Percentiles rank a stretch among this genome's conserved stretches.
Evolutionary conservation across 352 stramenopile genomes (phyloP).

Genomic region (Phytophthora brassicae): DNA sequence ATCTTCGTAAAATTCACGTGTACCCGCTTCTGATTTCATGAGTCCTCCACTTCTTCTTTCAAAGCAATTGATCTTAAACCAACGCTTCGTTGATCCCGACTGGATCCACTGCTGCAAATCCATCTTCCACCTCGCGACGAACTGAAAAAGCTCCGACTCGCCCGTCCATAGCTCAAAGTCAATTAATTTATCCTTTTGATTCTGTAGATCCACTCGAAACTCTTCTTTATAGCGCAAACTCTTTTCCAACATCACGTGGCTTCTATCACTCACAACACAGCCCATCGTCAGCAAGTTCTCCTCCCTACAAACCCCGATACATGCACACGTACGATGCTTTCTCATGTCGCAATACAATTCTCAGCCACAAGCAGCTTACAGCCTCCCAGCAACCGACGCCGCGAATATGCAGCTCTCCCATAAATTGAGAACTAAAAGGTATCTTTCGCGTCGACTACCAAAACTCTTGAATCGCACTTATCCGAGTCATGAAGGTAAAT

Average conservation of each 20-base stretch:
- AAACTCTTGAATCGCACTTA: slow-evolving; percentile 18
- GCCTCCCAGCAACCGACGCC: slow-evolving; percentile 12
- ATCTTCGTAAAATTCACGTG: slow-evolving; percentile 3
- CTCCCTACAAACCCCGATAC: too few relatives aligned
- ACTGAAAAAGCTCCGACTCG: slow-evolving; percentile 29
- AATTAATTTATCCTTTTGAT: neutral
- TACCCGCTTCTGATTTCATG: neutral
- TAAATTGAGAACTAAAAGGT: neutral
- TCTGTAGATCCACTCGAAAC: slow-evolving; percentile 3
- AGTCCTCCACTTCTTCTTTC: neutral
- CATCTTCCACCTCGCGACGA: slow-evolving; percentile 22
- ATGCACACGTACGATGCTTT: slow-evolving; percentile 6
- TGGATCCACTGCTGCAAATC: slow-evolving; percentile 27
- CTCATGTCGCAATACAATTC: neutral
- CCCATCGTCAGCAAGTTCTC: neutral
- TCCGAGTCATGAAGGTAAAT: too few relatives aligned
- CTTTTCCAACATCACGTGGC: slow-evolving; percentile 15
- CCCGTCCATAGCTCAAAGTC: slow-evolving; percentile 23
- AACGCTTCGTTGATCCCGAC: slow-evolving; percentile 12
- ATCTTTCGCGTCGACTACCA: slow-evolving; percentile 11
- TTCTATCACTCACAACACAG: neutral
- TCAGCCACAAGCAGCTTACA: slow-evolving; percentile 5
- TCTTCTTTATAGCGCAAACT: slow-evolving; percentile 14
- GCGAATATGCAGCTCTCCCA: slow-evolving; percentile 6
- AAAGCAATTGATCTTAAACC: slow-evolving; percentile 13